Base-by-base conservation (phyloP, 805 yeast species). In the Blastobotrys attinorum region DNA sequence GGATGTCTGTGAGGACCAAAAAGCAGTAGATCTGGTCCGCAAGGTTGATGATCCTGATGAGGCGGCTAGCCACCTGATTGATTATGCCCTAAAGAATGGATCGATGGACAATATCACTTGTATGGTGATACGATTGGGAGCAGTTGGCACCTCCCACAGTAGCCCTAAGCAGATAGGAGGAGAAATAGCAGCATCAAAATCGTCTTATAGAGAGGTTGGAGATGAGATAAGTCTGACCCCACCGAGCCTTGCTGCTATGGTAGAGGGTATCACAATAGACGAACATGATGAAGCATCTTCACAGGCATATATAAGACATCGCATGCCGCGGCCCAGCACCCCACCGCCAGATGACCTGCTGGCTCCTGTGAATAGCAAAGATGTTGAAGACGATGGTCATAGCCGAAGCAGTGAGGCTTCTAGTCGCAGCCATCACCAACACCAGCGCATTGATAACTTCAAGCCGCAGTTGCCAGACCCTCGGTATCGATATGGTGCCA, bases 71-170 rank as follows among this genome's bases (percentile, higher is more conserved):
- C 67, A 65, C 18, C 67, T 89, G 44, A 81, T 88, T 44, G 72
- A 76, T 43, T 69, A 73, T 51, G 97, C 98, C 0, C 67, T 90
- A 59, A 76, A 77, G 44, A 72, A 78, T 47, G 76, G 82, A 31
- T 83, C 95, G 16, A 83, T 94, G 2, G 98, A 90, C 62, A 90
- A 90, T 60, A 76, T 90, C 31, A 88, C 98, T 0, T 94, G 84
- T 16, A 84, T 90, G 95, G 89, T 92, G 15, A 81, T 89, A 3
- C 63, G 69, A 45, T 66, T 80, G 39, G 29, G 7, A 8, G 10
- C 29, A 8, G 10, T 11, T 8, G 10, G 10, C 10, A 25, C 29
- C 29, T n/a, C n/a, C n/a, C n/a, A n/a, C n/a, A n/a, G n/a, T n/a
- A n/a, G n/a, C n/a, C n/a, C n/a, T n/a, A 25, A 25, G 29, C 29